Conservation (phyloP, 495 filamentous ascomycete genomes). For the Chaetomium tenue region DNA sequence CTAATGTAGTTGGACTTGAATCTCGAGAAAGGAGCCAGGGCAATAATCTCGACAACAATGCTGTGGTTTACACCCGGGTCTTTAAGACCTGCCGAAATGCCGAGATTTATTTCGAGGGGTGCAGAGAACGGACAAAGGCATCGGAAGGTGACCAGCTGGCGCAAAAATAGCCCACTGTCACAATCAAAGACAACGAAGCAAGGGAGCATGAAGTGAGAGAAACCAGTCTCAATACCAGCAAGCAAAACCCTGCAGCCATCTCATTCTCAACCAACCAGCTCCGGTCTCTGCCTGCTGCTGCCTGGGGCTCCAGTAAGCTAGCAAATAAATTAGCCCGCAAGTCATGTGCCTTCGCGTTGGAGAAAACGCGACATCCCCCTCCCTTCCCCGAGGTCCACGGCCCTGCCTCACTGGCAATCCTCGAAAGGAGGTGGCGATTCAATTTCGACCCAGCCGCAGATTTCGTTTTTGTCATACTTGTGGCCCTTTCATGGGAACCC, state of each 20-base stretch:
- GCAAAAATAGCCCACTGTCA: background rate
- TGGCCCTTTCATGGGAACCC: background rate
- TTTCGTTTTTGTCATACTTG: background rate
- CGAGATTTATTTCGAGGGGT: background rate
- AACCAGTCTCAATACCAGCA: background rate
- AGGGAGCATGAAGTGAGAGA: background rate
- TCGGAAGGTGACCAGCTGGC: background rate
- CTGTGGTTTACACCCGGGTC: background rate
- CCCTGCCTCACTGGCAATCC: conserved; percentile 2
- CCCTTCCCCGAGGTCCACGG: conserved; percentile 5
- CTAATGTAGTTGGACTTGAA: background rate
- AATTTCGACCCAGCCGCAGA: background rate
- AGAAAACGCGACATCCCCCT: conserved; percentile 24
- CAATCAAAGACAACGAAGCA: conserved; percentile 1
- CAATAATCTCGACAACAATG: background rate
- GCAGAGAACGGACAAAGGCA: background rate
- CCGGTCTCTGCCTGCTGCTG: conserved; percentile 18
- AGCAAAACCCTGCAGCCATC: too few relatives aligned
- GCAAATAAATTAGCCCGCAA: conserved; percentile 18
- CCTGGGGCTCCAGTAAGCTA: conserved; percentile 22
- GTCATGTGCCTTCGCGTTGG: conserved; percentile 34
- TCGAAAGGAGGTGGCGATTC: conserved; percentile 16
- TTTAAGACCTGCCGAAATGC: background rate
- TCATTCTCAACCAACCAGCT: background rate
- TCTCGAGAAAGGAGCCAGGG: background rate